Conservation (phyloP, 2,329 filamentous ascomycete species). For the Aspergillus awamori region DNA sequence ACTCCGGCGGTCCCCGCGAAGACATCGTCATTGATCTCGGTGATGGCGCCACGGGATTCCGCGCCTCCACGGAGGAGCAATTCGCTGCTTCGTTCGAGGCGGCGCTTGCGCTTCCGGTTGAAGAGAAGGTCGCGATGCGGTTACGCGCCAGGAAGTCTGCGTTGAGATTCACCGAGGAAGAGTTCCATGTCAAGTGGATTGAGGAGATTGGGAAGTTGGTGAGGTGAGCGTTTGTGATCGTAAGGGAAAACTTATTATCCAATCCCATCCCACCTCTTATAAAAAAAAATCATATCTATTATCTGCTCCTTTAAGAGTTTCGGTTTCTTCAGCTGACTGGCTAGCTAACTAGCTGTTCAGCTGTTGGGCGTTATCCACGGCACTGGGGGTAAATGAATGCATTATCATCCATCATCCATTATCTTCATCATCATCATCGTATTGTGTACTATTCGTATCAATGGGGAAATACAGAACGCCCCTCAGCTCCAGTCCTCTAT, state of each 20-base stretch:
- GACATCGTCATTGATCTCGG: conserved; percentile 87
- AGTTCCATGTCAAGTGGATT: conserved; percentile 80
- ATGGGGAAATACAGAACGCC: too few species aligned
- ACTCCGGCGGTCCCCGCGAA: conserved; percentile 87
- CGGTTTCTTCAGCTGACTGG: too few species aligned
- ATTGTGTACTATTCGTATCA: too few species aligned
- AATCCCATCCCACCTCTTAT: background rate
- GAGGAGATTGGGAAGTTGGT: conserved; percentile 74
- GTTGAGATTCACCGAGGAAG: conserved; percentile 81
- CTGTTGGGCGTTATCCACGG: too few species aligned
- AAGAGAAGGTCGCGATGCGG: conserved; percentile 73
- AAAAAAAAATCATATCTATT: too few species aligned
- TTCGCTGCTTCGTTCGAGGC: conserved; percentile 81
- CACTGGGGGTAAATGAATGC: too few species aligned
- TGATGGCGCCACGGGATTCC: conserved; percentile 80
- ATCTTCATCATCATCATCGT: too few species aligned
- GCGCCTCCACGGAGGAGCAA: conserved; percentile 74
- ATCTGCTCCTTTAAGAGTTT: too few species aligned
- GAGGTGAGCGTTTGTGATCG: conserved; percentile 34
- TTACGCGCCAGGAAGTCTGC: conserved; percentile 75
- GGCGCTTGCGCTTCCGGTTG: conserved; percentile 65
- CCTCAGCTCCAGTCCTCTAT: too few species aligned
- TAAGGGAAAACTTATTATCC: conserved; percentile 2
- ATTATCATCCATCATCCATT: too few species aligned
- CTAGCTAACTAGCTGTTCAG: too few species aligned